Evolutionary conservation across 805 yeast species (phyloP).

Genomic region (Allodekkera sacchari): DNA sequence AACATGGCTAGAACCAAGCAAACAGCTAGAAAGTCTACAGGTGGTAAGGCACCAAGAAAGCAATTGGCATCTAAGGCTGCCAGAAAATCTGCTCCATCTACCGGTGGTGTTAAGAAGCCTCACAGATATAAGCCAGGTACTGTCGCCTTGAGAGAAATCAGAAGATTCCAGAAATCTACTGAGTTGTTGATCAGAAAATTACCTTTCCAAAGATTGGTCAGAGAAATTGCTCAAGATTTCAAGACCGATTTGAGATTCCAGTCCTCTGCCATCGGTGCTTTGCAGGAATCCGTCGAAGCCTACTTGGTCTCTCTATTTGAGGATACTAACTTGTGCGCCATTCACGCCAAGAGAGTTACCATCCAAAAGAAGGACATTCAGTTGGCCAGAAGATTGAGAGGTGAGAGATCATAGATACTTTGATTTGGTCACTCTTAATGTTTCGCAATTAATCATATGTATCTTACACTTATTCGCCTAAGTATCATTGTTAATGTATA

Average conservation of each 20-base stretch:
- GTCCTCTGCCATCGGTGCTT: constrained; percentile 94
- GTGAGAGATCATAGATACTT: constrained; percentile 69
- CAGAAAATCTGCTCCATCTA: constrained; percentile 85
- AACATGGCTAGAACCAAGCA: constrained; percentile 88
- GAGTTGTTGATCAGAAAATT: constrained; percentile 91
- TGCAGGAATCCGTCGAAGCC: constrained; percentile 98
- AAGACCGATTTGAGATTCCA: constrained; percentile 93
- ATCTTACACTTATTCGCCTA: no score
- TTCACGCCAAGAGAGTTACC: constrained; percentile 98
- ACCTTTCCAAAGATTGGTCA: constrained; percentile 94
- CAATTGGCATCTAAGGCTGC: constrained; percentile 90
- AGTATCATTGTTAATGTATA: no score
- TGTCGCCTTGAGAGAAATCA: constrained; percentile 92
- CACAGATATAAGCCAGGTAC: constrained; percentile 98
- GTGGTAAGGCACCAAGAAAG: constrained; percentile 96
- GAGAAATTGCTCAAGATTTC: constrained; percentile 94
- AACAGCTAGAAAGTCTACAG: constrained; percentile 91
- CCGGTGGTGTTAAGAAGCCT: constrained; percentile 91
- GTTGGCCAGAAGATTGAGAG: constrained; percentile 96
- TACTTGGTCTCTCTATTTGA: constrained; percentile 92
- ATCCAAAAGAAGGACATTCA: constrained; percentile 98
- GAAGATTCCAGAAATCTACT: constrained; percentile 96
- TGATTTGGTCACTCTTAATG: no score
- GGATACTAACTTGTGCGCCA: constrained; percentile 97
- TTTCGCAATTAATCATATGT: no score